Evolutionary conservation across 2,329 filamentous ascomycete species (phyloP), one percentile per base, ranked within the genome.

Genomic region (Xylariaceae sp.): DNA sequence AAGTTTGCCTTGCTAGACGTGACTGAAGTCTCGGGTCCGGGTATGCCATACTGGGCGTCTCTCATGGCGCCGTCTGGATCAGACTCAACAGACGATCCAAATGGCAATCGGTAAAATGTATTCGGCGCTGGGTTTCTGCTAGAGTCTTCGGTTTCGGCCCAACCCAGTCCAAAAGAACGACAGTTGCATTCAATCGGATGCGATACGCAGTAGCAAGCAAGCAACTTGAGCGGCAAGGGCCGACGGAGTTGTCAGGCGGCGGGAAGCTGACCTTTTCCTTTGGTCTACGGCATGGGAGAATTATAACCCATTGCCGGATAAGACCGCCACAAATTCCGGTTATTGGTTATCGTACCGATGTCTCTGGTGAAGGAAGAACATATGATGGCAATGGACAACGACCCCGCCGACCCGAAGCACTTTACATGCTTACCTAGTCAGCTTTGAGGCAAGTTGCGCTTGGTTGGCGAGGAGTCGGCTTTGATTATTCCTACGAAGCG

Each of bases 1-100:
- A 67, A 64, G 56, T 75, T 75, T 42, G 67, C 45, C 52, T 56
- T 65, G 9, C 53, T 44, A 27, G 56, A 45, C 5, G 52, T 30
- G 40, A 41, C 51, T 45, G 57, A 35, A 41, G 51, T 54, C 44
- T 61, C 54, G 29, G 51, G 49, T 43, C 47, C 40, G 47, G 50
- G 53, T 19, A 55, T 48, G 50, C 46, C 54, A 50, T 63, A 63
- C 52, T 55, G 58, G 35, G 56, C 56, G 54, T 47, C 58, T 47
- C 57, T 59, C 65, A 67, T 67, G 34, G 53, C 50, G 55, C 51
- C 42, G 46, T 26, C 45, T 26, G 50, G 49, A 27, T 27, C 40
- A 44, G 35, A 37, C 32, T 11, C 27, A 45, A 37, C 44, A 32
- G 32, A 4, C 41, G 8, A 32, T 53, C 19, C 47, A 19, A 43